Percentiles rank a stretch among this genome's conserved stretches.
Conservation (phyloP, 805 yeast species). For the Torulaspora indica region DNA sequence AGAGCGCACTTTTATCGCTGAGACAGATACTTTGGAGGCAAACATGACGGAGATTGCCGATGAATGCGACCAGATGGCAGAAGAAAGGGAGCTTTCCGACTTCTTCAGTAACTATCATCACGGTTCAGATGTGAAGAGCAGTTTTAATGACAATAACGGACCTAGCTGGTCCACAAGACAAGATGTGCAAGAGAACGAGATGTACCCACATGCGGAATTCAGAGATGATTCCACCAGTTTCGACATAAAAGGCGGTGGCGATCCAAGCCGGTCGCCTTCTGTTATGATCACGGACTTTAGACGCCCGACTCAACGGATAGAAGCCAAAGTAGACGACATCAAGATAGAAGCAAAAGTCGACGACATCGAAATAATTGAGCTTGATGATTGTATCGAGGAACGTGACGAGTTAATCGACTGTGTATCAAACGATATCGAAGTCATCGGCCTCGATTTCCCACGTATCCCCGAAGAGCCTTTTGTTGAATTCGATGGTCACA, state of each 20-base stretch:
- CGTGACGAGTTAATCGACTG: not conserved
- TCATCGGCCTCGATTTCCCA: not conserved
- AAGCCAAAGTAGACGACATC: not conserved
- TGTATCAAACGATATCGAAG: not conserved
- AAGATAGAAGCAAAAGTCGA: not conserved
- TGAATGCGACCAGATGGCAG: not conserved
- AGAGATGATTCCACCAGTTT: not conserved
- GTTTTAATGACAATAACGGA: not conserved
- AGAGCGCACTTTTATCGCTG: not conserved
- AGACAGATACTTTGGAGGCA: not conserved
- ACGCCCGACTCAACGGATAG: too few species aligned
- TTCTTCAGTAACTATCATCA: not conserved
- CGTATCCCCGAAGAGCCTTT: not conserved
- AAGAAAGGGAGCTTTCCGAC: not conserved
- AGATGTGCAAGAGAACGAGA: too few species aligned
- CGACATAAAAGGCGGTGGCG: not conserved
- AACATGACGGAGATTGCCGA: not conserved
- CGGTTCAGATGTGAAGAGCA: not conserved
- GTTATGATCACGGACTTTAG: not conserved
- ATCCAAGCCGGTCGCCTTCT: not conserved
- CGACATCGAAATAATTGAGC: slow-evolving; percentile 1
- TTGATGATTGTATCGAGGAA: not conserved
- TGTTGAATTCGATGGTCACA: slow-evolving; percentile 9
- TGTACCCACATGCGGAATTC: too few species aligned
- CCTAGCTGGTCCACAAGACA: too few species aligned